Conservation (phyloP, 176 grass and related monocot genomes). For the Carex pumila region DNA sequence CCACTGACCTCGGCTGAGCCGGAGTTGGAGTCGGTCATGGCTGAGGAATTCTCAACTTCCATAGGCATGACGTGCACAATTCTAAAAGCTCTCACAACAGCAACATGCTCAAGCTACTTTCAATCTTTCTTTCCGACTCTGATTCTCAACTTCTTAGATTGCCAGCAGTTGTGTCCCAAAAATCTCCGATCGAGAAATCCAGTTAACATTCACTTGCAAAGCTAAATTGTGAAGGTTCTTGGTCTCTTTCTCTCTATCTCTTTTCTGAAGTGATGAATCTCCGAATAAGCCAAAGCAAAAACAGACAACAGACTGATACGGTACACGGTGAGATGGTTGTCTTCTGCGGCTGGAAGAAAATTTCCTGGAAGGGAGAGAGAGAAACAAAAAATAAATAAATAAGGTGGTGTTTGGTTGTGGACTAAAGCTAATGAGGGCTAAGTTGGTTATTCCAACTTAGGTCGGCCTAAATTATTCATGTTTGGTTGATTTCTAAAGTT, state of each 20-base stretch:
- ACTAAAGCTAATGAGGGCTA: too few relatives aligned
- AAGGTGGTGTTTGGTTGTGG: too few relatives aligned
- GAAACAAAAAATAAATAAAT: too few relatives aligned
- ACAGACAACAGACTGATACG: neutral
- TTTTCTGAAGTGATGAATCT: neutral
- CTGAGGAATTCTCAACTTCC: conserved; percentile 63
- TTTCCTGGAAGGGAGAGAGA: too few relatives aligned
- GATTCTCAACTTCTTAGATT: neutral
- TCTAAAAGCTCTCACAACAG: neutral
- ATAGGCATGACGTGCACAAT: conserved; percentile 23
- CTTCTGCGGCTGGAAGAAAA: neutral
- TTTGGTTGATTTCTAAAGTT: too few relatives aligned
- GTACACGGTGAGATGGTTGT: neutral
- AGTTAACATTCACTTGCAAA: neutral
- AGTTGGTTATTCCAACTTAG: too few relatives aligned
- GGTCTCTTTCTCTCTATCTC: neutral
- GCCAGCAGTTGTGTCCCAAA: neutral
- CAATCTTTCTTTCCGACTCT: neutral
- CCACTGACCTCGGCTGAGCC: conserved; percentile 42
- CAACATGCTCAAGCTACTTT: neutral
- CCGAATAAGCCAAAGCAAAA: neutral
- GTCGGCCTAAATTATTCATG: too few relatives aligned
- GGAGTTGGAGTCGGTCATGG: conserved; percentile 40
- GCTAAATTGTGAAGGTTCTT: neutral
- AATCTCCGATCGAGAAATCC: neutral